Conservation (phyloP, 257 asterid species). For the Thymus quinquecostatus region DNA sequence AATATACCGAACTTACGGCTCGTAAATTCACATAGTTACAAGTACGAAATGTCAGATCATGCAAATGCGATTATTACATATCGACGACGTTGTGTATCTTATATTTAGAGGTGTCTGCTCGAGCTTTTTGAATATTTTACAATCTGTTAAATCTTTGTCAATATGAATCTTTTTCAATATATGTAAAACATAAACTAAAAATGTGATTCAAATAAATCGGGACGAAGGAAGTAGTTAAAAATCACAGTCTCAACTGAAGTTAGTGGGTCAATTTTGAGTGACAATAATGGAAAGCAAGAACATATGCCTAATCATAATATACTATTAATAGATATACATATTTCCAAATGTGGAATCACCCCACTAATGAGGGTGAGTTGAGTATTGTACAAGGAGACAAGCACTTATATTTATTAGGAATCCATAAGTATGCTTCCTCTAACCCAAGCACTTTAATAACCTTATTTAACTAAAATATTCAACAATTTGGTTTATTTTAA, state of each 20-base stretch:
- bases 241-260: background rate
- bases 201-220: no score
- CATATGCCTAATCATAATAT: slow-evolving; percentile 26
- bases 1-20: background rate
- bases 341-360: background rate
- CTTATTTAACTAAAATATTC: background rate
- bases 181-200: no score
- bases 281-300: slow-evolving; percentile 32
- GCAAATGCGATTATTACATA: no score
- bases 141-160: no score
- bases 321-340: background rate
- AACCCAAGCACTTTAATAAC: slow-evolving; percentile 35
- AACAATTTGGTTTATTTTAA: background rate
- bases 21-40: background rate
- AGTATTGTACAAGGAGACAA: slow-evolving; percentile 31
- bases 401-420: slow-evolving; percentile 28
- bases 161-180: no score
- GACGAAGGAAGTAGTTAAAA: no score
- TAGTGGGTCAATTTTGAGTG: slow-evolving; percentile 23
- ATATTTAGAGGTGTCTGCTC: no score
- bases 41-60: background rate
- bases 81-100: no score
- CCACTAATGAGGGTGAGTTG: slow-evolving; percentile 4
- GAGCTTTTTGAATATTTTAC: no score
- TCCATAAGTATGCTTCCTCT: slow-evolving; percentile 33